phyloP scores from a whole-genome alignment of 108 stramenopile species.

The Nannochloropsis granulata region DNA sequence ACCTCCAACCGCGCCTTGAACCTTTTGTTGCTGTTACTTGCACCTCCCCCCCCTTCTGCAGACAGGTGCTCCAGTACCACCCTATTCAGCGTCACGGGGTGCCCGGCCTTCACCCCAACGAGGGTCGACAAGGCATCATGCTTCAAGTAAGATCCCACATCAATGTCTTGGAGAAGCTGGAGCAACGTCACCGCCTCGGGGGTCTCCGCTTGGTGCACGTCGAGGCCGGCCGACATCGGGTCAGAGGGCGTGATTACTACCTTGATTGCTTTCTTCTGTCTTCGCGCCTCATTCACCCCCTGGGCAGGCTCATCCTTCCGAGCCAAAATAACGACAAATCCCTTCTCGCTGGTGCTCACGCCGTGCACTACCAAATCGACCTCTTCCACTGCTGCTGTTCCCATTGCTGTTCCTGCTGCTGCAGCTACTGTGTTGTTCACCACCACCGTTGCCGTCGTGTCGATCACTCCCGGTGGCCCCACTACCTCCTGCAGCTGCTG shows the following conservation, averaged over 20 bases:
- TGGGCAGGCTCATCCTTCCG: neutral
- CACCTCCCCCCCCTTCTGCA: neutral
- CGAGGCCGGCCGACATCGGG: slow-evolving; percentile 29
- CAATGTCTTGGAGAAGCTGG: slow-evolving; percentile 31
- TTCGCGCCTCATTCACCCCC: neutral
- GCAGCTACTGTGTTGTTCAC: neutral
- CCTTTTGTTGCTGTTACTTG: neutral
- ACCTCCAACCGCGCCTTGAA: neutral
- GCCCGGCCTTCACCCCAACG: neutral
- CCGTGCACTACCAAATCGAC: neutral
- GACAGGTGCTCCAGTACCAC: neutral
- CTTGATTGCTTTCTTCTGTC: neutral
- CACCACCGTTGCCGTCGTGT: neutral
- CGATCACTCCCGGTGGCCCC: neutral
- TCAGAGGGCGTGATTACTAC: slow-evolving; percentile 23
- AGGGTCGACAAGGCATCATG: neutral
- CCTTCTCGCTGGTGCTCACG: slow-evolving; percentile 7
- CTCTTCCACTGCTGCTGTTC: neutral
- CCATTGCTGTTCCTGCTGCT: neutral
- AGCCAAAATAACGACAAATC: slow-evolving; percentile 17
- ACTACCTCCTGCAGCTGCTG: neutral
- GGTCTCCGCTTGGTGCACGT: slow-evolving; percentile 21
- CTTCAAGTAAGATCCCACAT: slow-evolving; percentile 10
- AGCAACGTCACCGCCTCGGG: slow-evolving; percentile 23
- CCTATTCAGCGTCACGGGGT: neutral